Conservation (phyloP, 83 land plant species). For the Picea abies region DNA sequence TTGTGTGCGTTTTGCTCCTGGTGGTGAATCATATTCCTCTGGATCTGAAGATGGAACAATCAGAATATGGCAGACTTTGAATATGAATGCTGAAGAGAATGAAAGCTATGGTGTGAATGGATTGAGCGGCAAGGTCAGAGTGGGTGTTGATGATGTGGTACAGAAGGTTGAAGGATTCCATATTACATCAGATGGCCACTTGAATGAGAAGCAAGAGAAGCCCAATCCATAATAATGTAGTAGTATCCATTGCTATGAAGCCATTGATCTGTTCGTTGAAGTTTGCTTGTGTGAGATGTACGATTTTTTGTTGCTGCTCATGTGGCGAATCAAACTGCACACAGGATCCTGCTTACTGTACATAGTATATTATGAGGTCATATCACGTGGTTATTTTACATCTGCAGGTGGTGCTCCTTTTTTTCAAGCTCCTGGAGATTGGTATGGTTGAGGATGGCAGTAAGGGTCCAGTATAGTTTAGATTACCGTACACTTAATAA, state of each 20-base stretch:
- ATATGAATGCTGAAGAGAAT: slow-evolving; percentile 24
- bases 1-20: slow-evolving; percentile 93
- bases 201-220: slow-evolving; percentile 26
- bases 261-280: background rate
- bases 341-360: slow-evolving; percentile 8
- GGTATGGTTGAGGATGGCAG: slow-evolving; percentile 4
- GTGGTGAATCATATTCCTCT: slow-evolving; percentile 96
- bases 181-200: slow-evolving; percentile 31
- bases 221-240: background rate
- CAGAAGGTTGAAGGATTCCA: slow-evolving; percentile 61
- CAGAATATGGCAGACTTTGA: slow-evolving; percentile 83
- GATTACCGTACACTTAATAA: background rate
- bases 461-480: background rate
- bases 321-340: background rate
- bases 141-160: slow-evolving; percentile 33
- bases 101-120: slow-evolving; percentile 36
- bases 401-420: slow-evolving; percentile 9
- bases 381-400: background rate
- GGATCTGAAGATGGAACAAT: slow-evolving; percentile 98
- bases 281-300: slow-evolving; percentile 8
- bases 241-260: background rate
- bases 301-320: background rate
- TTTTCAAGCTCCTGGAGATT: slow-evolving; percentile 16
- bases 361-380: slow-evolving; percentile 8
- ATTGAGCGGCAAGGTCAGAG: slow-evolving; percentile 29